Evolutionary conservation across 805 yeast species (phyloP).

Genomic region (Ogataea paradorogensis): DNA sequence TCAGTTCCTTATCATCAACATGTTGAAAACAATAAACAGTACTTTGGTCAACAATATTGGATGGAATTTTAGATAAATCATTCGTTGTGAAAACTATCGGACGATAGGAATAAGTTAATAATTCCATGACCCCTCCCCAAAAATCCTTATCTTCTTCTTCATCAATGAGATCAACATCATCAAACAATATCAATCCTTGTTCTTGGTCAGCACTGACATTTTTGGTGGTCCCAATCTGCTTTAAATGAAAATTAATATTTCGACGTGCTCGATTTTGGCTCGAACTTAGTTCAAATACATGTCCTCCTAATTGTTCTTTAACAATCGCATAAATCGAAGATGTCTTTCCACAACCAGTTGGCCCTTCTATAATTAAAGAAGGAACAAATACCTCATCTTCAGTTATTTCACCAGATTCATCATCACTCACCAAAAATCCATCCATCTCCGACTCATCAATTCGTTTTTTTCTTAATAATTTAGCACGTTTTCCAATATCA

Average conservation of each 20-base stretch:
- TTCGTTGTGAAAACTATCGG: constrained; percentile 33
- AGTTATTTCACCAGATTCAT: constrained; percentile 17
- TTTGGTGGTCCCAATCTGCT: constrained; percentile 82
- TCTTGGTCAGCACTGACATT: constrained; percentile 51
- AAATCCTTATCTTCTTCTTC: constrained; percentile 73
- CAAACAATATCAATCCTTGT: constrained; percentile 71
- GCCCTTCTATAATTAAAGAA: constrained; percentile 64
- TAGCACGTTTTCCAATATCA: constrained; percentile 27
- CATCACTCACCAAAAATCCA: constrained; percentile 40
- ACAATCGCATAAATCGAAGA: constrained; percentile 67
- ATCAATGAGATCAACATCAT: constrained; percentile 81
- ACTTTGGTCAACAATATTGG: constrained; percentile 30
- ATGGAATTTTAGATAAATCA: constrained; percentile 28
- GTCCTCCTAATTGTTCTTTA: constrained; percentile 54
- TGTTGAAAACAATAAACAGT: constrained; percentile 23
- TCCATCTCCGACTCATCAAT: constrained; percentile 25
- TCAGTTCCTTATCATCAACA: constrained; percentile 3
- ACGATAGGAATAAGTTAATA: constrained; percentile 42
- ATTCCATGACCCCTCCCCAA: constrained; percentile 68
- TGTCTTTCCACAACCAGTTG: constrained; percentile 75
- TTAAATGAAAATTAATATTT: constrained; percentile 61
- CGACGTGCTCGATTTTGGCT: constrained; percentile 71
- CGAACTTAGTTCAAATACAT: constrained; percentile 77
- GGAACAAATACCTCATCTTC: constrained; percentile 53
- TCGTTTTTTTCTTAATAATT: constrained; percentile 20